Base-by-base conservation (phyloP, 2,329 filamentous ascomycete genomes). In the Nemania diffusa region DNA sequence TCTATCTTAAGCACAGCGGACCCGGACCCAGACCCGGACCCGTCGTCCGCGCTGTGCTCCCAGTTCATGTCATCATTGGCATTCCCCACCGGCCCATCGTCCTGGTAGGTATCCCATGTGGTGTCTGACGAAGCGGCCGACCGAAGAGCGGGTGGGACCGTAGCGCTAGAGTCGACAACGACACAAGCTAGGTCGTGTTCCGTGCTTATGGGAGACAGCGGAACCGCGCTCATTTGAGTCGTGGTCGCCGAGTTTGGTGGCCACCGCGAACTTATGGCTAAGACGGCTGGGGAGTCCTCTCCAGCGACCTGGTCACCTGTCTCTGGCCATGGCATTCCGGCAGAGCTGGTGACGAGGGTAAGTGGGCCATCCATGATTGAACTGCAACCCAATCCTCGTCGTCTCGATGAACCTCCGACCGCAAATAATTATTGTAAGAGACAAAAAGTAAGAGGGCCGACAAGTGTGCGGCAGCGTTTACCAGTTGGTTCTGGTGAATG, bases 1-100 rank as follows among this genome's bases (percentile, higher is more conserved):
- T 90, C 88, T 11, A 86, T 72, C 75, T 90, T 90, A 7, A 86
- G 85, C 7, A 85, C 77, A 15, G 83, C n/a, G n/a, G n/a, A n/a
- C n/a, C n/a, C n/a, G n/a, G n/a, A n/a, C n/a, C n/a, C n/a, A n/a
- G n/a, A n/a, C n/a, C n/a, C 73, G 52, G 85, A 71, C 44, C 80
- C 76, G 42, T 85, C 83, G 59, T 84, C 83, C 5, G 82, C 79
- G 48, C 74, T 78, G 32, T 80, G 81, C 50, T 86, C 84, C 84
- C 84, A 86, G 44, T 78, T 75, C 60, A 78, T 75, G 32, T 84
- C 82, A 37, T 81, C 78, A 22, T 83, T 80, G 46, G 73, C 72
- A 57, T 79, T 79, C 15, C 80, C 78, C 50, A 72, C 75, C 1
- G 82, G 71, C 50, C 64, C 67, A 51, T 71, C 71, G 27, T 79